Evolutionary conservation across 257 asterid genomes (phyloP), one percentile per base, ranked within the genome.

Genomic region (Scutellaria barbata): DNA sequence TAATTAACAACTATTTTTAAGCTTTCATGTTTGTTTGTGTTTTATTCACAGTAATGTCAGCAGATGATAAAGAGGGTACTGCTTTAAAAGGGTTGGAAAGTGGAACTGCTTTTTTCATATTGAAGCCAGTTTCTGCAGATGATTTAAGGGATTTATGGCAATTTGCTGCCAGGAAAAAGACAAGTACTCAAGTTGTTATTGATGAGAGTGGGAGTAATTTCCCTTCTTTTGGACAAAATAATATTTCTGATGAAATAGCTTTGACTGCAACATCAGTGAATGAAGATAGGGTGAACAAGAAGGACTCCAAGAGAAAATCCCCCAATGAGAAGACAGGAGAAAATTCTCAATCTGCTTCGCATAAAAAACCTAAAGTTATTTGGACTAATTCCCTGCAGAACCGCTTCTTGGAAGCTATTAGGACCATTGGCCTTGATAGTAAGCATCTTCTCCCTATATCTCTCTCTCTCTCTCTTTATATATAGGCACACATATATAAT

Each of bases 361-460:
- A 55, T 4, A 84, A 79, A 14, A 88, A 42, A 69, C 71, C 78
- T 5, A 89, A 78, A 67, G 37, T 87, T 50, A 46, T 82, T 66
- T 89, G 96, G 96, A 85, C 83, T 52, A 53, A 71, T 79, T 37
- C 81, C 2, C 84, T 89, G 25, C 96, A 89, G 68, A 71, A 83
- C 72, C 75, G 77, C 10, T 89, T 89, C 85, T 76, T 89, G 85
- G 84, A 85, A 30, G 93, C 93, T 25, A 63, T 89, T 48, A 60
- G 69, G 20, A 72, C 69, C 72, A 79, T 86, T 59, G 96, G 96
- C 12, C 69, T 80, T 52, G 82, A 83, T 0, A 74, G 96, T 89
- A 85, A 80, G 90, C 46, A 18, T 14, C 50, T 58, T 46, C 61
- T 8, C 7, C 13, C n/a, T n/a, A 12, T 5, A 58, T 12, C 1